Evolutionary conservation across 1,284 basidiomycete species (phyloP).

Genomic region (Sanghuangporus baumii): DNA sequence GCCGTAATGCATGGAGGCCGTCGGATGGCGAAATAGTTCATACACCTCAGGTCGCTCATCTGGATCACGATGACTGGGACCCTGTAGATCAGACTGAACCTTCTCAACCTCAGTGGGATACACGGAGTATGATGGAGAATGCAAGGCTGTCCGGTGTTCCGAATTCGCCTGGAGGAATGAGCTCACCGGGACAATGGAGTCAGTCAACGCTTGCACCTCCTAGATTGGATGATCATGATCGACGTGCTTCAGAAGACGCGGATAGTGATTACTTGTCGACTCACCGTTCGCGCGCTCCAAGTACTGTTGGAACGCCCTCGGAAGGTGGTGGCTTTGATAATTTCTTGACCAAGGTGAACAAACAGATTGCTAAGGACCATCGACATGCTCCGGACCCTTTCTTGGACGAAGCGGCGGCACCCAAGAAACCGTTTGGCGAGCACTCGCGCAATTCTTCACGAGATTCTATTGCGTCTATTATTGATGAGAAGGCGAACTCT

Average conservation of each 20-base stretch:
- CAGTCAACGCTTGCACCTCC: constrained; percentile 41
- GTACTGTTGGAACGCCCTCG: constrained; percentile 18
- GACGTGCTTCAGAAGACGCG: constrained; percentile 24
- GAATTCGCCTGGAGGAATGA: constrained; percentile 24
- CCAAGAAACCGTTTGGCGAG: constrained; percentile 69
- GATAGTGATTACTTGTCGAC: constrained; percentile 52
- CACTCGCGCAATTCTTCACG: constrained; percentile 78
- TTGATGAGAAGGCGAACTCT: constrained; percentile 84
- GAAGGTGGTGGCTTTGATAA: constrained; percentile 52
- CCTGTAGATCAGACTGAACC: constrained; percentile 46
- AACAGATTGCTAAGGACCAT: constrained; percentile 73
- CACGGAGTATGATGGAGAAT: constrained; percentile 32
- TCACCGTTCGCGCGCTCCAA: constrained; percentile 9
- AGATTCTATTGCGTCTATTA: constrained; percentile 84
- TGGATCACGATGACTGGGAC: constrained; percentile 51
- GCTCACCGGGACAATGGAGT: constrained; percentile 53
- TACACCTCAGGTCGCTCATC: constrained; percentile 31
- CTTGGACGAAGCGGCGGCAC: constrained; percentile 52
- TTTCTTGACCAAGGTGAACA: constrained; percentile 83
- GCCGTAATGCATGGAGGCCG: constrained; percentile 69
- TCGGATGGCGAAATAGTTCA: constrained; percentile 59
- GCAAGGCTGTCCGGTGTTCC: constrained; percentile 24
- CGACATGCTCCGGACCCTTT: constrained; percentile 78
- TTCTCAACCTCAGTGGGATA: constrained; percentile 49
- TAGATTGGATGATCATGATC: constrained; percentile 19